Evolutionary conservation across 495 filamentous ascomycete genomes (phyloP).

Genomic region (Neurospora pannonica): DNA sequence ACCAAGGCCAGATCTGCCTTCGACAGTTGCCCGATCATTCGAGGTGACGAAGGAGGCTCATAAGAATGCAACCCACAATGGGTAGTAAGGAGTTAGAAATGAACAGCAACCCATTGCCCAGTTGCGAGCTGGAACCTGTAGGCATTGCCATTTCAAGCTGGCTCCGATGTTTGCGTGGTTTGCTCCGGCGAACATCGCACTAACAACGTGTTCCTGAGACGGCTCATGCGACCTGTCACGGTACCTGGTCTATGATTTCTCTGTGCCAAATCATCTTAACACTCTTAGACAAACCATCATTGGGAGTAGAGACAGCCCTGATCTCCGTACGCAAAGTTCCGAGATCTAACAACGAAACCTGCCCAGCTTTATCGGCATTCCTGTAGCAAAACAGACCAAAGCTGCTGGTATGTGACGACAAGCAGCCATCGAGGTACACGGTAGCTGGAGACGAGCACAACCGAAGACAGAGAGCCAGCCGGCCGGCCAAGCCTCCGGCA

Average conservation of each 20-base stretch:
- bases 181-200: not conserved
- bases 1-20: not conserved
- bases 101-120: not conserved
- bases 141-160: slow-evolving; percentile 1
- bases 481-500: not conserved
- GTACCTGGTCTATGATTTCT: not conserved
- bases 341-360: not conserved
- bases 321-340: not conserved
- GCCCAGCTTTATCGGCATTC: not conserved
- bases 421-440: not conserved
- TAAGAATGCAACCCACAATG: not conserved
- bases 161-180: slow-evolving; percentile 1
- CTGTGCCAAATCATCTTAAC: not conserved
- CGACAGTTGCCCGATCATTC: not conserved
- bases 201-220: not conserved
- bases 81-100: not conserved
- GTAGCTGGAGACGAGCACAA: not conserved
- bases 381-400: not conserved
- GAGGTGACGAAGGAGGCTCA: not conserved
- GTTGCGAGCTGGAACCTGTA: not conserved
- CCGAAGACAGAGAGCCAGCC: not conserved
- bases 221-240: not conserved
- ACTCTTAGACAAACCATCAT: not conserved
- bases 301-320: not conserved
- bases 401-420: not conserved